Conservation (phyloP, 805 yeast genomes). For the Candida nonsorbophila region DNA sequence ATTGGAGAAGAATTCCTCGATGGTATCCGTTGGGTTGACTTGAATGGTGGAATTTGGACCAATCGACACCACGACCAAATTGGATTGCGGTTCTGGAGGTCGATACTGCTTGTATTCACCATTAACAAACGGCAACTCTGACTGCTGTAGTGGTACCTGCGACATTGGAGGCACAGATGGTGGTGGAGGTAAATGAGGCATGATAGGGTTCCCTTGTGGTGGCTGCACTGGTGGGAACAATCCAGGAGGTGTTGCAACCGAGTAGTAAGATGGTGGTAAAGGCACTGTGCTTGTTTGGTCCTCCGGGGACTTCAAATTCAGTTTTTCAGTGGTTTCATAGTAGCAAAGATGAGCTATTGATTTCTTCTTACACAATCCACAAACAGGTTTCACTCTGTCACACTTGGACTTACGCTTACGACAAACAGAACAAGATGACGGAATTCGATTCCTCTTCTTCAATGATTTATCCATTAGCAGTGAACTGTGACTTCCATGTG, state of each 20-base stretch:
- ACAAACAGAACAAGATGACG: constrained; percentile 41
- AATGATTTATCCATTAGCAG: constrained; percentile 19
- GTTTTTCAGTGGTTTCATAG: constrained; percentile 22
- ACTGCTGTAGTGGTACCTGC: too few relatives aligned
- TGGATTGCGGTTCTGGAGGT: neutral
- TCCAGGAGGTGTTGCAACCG: too few relatives aligned
- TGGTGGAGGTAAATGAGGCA: too few relatives aligned
- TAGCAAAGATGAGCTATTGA: constrained; percentile 38
- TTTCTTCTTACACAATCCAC: constrained; percentile 39
- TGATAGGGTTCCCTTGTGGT: too few relatives aligned
- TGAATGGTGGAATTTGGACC: constrained; percentile 30
- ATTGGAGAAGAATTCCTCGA: constrained; percentile 22
- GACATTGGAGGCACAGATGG: too few relatives aligned
- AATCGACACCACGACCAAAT: constrained; percentile 23
- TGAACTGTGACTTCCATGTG: too few relatives aligned
- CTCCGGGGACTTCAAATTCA: too few relatives aligned
- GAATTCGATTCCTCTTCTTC: constrained; percentile 35
- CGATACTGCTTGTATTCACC: too few relatives aligned
- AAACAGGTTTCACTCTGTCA: constrained; percentile 37
- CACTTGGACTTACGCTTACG: constrained; percentile 39
- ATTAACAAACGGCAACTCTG: too few relatives aligned
- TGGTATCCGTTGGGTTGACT: constrained; percentile 27
- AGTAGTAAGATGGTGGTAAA: too few relatives aligned
- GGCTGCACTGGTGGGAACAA: too few relatives aligned
- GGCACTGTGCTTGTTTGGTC: too few relatives aligned